These are phyloP conservation scores for Claviceps paspali DNA, from an alignment of 2,329 filamentous ascomycete genomes.

Conservation along the genomic window DNA sequence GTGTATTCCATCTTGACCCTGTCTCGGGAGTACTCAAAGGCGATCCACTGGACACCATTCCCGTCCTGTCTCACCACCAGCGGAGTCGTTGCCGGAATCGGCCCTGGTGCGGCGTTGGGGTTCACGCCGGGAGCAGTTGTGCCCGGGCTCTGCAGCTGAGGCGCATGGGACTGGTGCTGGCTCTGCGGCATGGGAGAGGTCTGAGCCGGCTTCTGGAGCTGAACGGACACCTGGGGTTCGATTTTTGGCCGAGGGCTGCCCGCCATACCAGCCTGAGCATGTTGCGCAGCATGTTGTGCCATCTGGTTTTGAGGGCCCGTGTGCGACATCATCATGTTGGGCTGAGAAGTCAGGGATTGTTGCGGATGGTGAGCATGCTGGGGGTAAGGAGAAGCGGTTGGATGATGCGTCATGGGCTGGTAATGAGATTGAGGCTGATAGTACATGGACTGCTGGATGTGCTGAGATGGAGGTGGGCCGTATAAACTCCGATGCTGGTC, in stretches of 20 bases:
- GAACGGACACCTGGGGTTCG: constrained; percentile 44
- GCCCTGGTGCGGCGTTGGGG: constrained; percentile 82
- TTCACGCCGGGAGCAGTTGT: constrained; percentile 43
- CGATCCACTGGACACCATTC: constrained; percentile 97
- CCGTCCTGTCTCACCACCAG: constrained; percentile 87
- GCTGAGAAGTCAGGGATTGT: constrained; percentile 47
- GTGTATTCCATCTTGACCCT: constrained; percentile 99
- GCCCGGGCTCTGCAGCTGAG: constrained; percentile 24
- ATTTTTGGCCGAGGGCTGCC: constrained; percentile 49
- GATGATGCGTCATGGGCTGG: constrained; percentile 50
- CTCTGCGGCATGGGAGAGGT: constrained; percentile 25
- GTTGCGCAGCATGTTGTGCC: constrained; percentile 42
- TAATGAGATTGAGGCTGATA: constrained; percentile 46
- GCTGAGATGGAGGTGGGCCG: constrained; percentile 60
- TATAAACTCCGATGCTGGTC: constrained; percentile 85
- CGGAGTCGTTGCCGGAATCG: constrained; percentile 91
- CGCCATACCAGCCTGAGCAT: constrained; percentile 37
- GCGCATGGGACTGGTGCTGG: constrained; percentile 22
- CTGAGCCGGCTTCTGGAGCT: constrained; percentile 40
- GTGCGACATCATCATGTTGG: constrained; percentile 53
- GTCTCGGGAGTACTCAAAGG: constrained; percentile 94
- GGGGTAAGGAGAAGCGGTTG: constrained; percentile 42
- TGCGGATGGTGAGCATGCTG: constrained; percentile 31
- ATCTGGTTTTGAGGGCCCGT: constrained; percentile 40
- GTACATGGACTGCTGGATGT: constrained; percentile 73